Base-by-base conservation (phyloP, 495 filamentous ascomycete genomes). In the Penicillium ucsense region DNA sequence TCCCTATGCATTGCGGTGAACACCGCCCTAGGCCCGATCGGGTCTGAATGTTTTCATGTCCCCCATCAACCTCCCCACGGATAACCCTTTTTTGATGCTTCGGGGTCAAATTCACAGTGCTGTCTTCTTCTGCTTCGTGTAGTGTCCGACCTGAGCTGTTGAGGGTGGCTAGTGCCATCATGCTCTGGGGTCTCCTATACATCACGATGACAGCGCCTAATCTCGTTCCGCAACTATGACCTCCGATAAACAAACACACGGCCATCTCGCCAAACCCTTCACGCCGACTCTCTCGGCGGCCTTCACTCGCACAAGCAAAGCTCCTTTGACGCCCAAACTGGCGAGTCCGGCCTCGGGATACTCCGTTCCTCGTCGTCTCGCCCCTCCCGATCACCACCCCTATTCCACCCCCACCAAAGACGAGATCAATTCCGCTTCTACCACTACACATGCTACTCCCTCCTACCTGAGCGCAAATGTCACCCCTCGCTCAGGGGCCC, bases 401-500 rank as follows among this genome's bases (percentile, higher is more conserved):
- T 54, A 59, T 48, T 57, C 63, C 48, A 50, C 59, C 56, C 42
- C 60, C 48, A 53, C 62, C 52, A 59, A 63, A 65, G 54, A 75
- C 66, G 54, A 66, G 7, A 38, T 58, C 49, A 55, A 71, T 45
- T 55, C 66, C 33, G 66, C 75, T n/a, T 70, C 20, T 20, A 20
- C 20, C 20, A 20, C 20, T 20, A 20, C 20, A 20, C 20, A 20
- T 20, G 20, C 20, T 20, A 20, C 77, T 35, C 66, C 77, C 8
- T 52, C 77, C 27, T 80, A 77, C 46, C 66, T 87, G 31, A 81
- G 61, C 64, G 72, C 67, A 56, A 88, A 87, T 50, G 71, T 86
- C 51, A 89, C 86, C 27, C 83, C 85, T 45, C 76, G 86, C 50
- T 87, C 86, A 28, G 80, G 78, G 7, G 70, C 81, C 3, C 75